A percentile compares a stretch with the other conserved stretches of the same genome.
Evolutionary conservation across 768 basidiomycete species (phyloP).

Genomic region (Kwoniella botswanensis): DNA sequence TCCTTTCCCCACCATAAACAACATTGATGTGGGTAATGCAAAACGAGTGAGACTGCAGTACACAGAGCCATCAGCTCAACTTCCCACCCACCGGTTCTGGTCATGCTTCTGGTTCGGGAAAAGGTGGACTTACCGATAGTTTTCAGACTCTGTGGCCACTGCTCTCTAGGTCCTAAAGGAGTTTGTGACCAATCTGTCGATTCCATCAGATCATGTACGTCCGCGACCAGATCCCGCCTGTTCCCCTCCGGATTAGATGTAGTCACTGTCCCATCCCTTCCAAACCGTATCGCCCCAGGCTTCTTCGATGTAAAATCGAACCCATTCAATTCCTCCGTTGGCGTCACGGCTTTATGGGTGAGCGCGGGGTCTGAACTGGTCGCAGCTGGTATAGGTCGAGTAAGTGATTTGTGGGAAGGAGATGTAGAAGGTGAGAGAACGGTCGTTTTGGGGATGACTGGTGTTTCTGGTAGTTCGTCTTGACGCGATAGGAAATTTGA

Average conservation of each 20-base stretch:
- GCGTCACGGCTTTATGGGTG: slow-evolving; percentile 9
- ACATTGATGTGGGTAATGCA: slow-evolving; percentile 52
- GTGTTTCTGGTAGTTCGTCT: neutral
- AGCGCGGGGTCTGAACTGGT: neutral
- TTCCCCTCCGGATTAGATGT: slow-evolving; percentile 2
- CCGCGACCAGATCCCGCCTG: slow-evolving; percentile 6
- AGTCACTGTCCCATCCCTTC: slow-evolving; percentile 42
- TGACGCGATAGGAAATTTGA: neutral
- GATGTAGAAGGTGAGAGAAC: neutral
- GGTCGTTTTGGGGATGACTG: neutral
- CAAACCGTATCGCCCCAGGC: slow-evolving; percentile 34
- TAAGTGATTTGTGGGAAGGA: neutral
- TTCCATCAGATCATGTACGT: slow-evolving; percentile 45
- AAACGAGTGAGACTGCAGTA: neutral
- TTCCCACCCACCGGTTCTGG: neutral
- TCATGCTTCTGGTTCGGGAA: too few species aligned
- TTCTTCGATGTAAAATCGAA: slow-evolving; percentile 1
- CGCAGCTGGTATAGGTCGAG: neutral
- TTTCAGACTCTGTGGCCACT: slow-evolving; percentile 52
- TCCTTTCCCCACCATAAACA: slow-evolving; percentile 57
- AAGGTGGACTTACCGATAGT: slow-evolving; percentile 35
- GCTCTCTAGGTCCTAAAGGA: slow-evolving; percentile 41
- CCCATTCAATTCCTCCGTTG: slow-evolving; percentile 28
- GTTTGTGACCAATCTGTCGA: slow-evolving; percentile 54
- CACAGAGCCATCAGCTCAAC: neutral